Percentiles rank a stretch among this genome's conserved stretches.
phyloP scores from a whole-genome alignment of 108 stramenopile species.

The Conticribra guillardii region DNA sequence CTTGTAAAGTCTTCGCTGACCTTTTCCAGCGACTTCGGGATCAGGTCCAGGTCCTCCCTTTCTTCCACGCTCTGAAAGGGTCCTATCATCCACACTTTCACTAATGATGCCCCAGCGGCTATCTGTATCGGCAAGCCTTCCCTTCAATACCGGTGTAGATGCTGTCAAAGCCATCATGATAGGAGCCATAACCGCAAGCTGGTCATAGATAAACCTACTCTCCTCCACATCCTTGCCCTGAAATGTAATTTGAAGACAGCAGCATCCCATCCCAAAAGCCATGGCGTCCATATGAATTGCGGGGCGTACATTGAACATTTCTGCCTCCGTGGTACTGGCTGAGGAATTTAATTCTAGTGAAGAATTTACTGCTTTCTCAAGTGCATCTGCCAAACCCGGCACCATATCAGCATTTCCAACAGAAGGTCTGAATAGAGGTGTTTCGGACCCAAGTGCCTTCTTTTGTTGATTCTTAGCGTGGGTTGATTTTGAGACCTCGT shows the following conservation, averaged over 20 bases:
- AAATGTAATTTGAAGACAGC: conserved; percentile 98
- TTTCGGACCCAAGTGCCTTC: conserved; percentile 73
- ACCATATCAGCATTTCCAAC: conserved; percentile 8
- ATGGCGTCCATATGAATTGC: conserved; percentile 99
- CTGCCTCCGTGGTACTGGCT: conserved; percentile 25
- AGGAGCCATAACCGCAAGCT: conserved; percentile 97
- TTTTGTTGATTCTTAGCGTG: conserved; percentile 73
- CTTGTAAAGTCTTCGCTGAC: conserved; percentile 86
- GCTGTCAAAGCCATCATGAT: conserved; percentile 98
- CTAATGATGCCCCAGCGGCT: conserved; percentile 96
- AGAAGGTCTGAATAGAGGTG: conserved; percentile 67
- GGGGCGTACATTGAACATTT: conserved; percentile 61
- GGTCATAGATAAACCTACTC: conserved; percentile 97
- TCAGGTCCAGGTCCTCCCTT: conserved; percentile 57
- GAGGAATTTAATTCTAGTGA: too few relatives aligned
- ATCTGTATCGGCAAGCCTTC: conserved; percentile 96
- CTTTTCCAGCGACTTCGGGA: conserved; percentile 71
- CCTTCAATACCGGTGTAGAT: conserved; percentile 92
- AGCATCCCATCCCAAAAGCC: conserved; percentile 99
- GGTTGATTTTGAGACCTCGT: conserved; percentile 73
- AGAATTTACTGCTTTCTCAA: conserved; percentile 48
- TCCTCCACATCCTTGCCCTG: conserved; percentile 97
- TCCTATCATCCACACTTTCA: conserved; percentile 94
- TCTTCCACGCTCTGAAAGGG: conserved; percentile 89
- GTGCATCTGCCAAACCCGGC: conserved; percentile 40